Conservation (phyloP, 495 filamentous ascomycete species). For the Hyaloscypha bicolor region DNA sequence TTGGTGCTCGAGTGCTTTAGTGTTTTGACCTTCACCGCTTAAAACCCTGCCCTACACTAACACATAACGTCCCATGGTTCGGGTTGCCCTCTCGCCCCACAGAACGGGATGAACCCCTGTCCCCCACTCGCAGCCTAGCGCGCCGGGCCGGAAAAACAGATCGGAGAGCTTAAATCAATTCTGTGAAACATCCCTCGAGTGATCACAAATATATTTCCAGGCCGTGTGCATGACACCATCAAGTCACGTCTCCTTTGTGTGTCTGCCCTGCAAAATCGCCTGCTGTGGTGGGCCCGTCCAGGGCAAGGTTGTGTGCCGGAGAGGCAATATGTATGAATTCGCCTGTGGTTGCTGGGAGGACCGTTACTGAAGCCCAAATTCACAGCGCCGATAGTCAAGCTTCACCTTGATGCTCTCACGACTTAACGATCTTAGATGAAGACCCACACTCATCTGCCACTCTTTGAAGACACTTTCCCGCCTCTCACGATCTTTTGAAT, state of each 20-base stretch:
- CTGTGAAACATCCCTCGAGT: slow-evolving; percentile 28
- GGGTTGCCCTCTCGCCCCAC: background rate
- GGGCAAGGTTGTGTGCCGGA: slow-evolving; percentile 30
- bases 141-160: slow-evolving; percentile 23
- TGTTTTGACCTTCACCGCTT: too few species aligned
- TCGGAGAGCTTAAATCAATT: slow-evolving; percentile 27
- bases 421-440: slow-evolving; percentile 17
- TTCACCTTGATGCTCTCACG: slow-evolving; percentile 17
- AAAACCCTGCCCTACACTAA: too few species aligned
- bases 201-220: slow-evolving; percentile 14
- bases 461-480: slow-evolving; percentile 22
- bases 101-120: background rate
- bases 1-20: too few species aligned
- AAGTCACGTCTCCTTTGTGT: slow-evolving; percentile 13
- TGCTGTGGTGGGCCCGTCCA: slow-evolving; percentile 33
- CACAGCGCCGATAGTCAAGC: slow-evolving; percentile 20
- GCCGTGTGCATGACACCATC: slow-evolving; percentile 25
- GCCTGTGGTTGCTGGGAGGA: slow-evolving; percentile 27
- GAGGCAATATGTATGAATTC: slow-evolving; percentile 30
- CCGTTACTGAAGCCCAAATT: slow-evolving; percentile 24
- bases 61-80: too few species aligned
- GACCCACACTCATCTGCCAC: slow-evolving; percentile 29
- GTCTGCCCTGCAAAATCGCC: slow-evolving; percentile 12
- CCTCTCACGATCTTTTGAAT: background rate
- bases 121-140: slow-evolving; percentile 9